Conservation (phyloP, 1,139 yeast genomes). For the Torulaspora pretoriensis region DNA sequence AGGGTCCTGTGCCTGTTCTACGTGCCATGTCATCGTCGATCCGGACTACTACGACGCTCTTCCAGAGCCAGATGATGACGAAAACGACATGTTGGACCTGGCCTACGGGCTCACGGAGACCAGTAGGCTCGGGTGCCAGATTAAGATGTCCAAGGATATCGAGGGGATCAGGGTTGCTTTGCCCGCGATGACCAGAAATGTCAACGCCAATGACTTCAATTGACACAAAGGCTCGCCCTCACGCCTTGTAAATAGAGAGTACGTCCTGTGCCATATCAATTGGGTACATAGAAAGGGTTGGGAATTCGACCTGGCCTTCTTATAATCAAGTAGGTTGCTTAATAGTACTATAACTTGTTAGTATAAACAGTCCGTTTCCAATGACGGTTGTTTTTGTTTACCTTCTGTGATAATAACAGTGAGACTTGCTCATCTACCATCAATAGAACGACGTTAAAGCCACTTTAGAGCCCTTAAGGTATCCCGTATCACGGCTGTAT, state of each 20-base stretch:
- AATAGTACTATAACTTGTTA: background rate
- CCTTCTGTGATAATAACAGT: slow-evolving; percentile 2
- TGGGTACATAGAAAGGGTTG: background rate
- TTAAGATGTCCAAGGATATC: slow-evolving; percentile 78
- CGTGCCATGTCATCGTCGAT: slow-evolving; percentile 94
- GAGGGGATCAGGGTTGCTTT: slow-evolving; percentile 95
- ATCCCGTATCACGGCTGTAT: background rate
- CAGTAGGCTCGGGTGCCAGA: slow-evolving; percentile 94
- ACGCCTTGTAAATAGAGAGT: slow-evolving; percentile 8
- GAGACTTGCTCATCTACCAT: background rate
- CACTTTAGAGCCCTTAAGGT: background rate
- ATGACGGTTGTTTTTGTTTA: slow-evolving; percentile 8
- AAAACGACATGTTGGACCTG: slow-evolving; percentile 94
- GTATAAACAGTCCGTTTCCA: slow-evolving; percentile 2
- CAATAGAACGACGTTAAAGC: background rate
- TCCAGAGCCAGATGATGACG: slow-evolving; percentile 96
- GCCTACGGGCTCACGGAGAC: slow-evolving; percentile 96
- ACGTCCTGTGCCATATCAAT: background rate
- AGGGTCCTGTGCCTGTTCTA: slow-evolving; percentile 97
- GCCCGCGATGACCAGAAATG: slow-evolving; percentile 95
- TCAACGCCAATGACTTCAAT: slow-evolving; percentile 71
- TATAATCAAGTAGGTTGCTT: background rate
- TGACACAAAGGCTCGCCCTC: background rate
- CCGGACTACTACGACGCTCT: slow-evolving; percentile 87
- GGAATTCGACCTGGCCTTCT: background rate